A percentile compares a stretch with the other conserved stretches of the same genome.
phyloP scores from a whole-genome alignment of 768 basidiomycete species.

The Boletus sensibilis region DNA sequence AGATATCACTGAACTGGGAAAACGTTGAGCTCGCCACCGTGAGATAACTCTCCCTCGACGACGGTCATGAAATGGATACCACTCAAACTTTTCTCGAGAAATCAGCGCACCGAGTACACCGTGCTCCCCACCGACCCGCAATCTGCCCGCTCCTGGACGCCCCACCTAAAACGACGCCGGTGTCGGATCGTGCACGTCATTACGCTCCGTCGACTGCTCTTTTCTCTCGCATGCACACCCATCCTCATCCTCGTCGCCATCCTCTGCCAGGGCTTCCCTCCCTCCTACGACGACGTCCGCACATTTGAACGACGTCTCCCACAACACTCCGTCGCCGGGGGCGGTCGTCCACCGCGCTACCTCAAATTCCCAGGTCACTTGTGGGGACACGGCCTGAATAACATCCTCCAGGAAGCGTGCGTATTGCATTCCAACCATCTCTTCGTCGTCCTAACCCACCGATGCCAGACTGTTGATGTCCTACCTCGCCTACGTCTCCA shows the following conservation, averaged over 20 bases:
- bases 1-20: no score
- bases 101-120: slow-evolving; percentile 5
- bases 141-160: not conserved
- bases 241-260: slow-evolving; percentile 33
- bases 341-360: slow-evolving; percentile 31
- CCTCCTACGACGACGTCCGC: slow-evolving; percentile 38
- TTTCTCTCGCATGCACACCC: slow-evolving; percentile 18
- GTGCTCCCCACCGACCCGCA: slow-evolving; percentile 10
- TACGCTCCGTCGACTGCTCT: slow-evolving; percentile 31
- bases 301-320: slow-evolving; percentile 37
- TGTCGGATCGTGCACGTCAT: slow-evolving; percentile 8
- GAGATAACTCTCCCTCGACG: no score
- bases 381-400: slow-evolving; percentile 64
- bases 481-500: slow-evolving; percentile 48
- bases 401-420: slow-evolving; percentile 60
- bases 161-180: slow-evolving; percentile 8
- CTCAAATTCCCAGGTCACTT: slow-evolving; percentile 53
- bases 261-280: slow-evolving; percentile 39
- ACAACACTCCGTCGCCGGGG: slow-evolving; percentile 36
- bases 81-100: not conserved
- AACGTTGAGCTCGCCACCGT: no score
- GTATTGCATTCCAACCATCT: slow-evolving; percentile 18
- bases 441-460: not conserved
- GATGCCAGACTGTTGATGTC: slow-evolving; percentile 46
- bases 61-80: not conserved